These are phyloP conservation scores for Solanum hybrid DNA, from an alignment of 305 asterid species.

Conservation along the genomic window DNA sequence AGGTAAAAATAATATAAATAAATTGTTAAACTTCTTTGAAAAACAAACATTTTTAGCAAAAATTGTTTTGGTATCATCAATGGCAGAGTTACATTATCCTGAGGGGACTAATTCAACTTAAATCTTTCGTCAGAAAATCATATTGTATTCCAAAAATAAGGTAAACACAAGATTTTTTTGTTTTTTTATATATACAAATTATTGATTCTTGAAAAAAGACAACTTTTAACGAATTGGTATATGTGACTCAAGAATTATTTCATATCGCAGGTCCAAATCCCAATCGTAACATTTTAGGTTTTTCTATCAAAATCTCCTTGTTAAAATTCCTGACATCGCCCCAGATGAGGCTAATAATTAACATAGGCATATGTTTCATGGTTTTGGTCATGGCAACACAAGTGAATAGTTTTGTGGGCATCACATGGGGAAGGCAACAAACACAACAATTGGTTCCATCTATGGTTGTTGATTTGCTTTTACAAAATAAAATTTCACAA, in stretches of 20 bases:
- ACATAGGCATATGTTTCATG: not conserved
- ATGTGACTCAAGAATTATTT: not conserved
- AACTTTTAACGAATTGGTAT: not conserved
- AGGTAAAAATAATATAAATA: not conserved
- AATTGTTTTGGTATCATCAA: not conserved
- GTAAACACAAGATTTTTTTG: not conserved
- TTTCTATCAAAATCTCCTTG: not conserved
- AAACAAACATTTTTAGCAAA: not conserved
- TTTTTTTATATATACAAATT: not conserved
- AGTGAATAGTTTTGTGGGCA: slow-evolving; percentile 20
- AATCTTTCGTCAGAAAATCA: not conserved
- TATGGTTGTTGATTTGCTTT: slow-evolving; percentile 27
- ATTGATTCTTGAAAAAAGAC: not conserved
- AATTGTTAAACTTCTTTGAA: not conserved
- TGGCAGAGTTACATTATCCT: not conserved
- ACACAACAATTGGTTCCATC: slow-evolving; percentile 30
- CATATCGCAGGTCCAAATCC: not conserved
- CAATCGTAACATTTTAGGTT: not conserved
- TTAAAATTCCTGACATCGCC: not conserved
- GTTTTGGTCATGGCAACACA: not conserved
- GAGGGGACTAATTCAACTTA: not conserved
- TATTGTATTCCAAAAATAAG: not conserved
- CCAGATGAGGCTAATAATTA: not conserved
- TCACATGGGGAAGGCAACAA: slow-evolving; percentile 31
- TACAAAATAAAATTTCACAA: slow-evolving; percentile 15